Evolutionary conservation across 345 rosid genomes (phyloP).

Genomic region (Raphanus sativus): DNA sequence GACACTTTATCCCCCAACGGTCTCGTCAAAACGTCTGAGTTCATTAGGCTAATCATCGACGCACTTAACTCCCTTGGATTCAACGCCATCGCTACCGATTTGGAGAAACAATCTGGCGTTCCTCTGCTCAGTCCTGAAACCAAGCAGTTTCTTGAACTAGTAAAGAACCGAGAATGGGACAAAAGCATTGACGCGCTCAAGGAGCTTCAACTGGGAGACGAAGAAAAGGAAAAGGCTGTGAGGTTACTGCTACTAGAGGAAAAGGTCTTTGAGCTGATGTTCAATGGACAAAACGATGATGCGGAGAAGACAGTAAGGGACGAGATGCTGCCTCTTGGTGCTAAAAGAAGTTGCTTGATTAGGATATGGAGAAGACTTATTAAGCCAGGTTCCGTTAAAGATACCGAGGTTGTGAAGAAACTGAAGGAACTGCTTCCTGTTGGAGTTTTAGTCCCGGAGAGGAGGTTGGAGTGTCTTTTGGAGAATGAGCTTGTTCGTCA

Average conservation of each 20-base stretch:
- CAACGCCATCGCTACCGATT: background rate
- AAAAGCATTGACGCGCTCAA: background rate
- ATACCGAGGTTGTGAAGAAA: background rate
- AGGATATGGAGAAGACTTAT: background rate
- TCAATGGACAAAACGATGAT: too few relatives aligned
- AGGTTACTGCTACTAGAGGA: background rate
- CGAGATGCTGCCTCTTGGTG: background rate
- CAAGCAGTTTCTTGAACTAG: background rate
- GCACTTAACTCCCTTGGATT: background rate
- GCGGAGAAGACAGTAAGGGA: background rate
- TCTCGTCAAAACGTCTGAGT: background rate
- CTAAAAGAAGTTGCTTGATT: background rate
- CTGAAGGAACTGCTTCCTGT: background rate
- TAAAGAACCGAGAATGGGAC: background rate
- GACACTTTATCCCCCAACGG: background rate
- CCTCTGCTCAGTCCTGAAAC: background rate
- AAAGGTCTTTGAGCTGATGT: background rate
- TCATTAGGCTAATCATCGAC: background rate
- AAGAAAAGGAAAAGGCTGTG: background rate
- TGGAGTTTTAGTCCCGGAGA: conserved; percentile 43
- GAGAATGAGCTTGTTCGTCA: conserved; percentile 41
- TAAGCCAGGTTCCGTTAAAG: background rate
- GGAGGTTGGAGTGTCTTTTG: conserved; percentile 56
- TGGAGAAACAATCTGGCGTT: background rate
- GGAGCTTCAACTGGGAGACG: background rate